Base-by-base conservation (phyloP, 768 basidiomycete species). In the Russula emetica region DNA sequence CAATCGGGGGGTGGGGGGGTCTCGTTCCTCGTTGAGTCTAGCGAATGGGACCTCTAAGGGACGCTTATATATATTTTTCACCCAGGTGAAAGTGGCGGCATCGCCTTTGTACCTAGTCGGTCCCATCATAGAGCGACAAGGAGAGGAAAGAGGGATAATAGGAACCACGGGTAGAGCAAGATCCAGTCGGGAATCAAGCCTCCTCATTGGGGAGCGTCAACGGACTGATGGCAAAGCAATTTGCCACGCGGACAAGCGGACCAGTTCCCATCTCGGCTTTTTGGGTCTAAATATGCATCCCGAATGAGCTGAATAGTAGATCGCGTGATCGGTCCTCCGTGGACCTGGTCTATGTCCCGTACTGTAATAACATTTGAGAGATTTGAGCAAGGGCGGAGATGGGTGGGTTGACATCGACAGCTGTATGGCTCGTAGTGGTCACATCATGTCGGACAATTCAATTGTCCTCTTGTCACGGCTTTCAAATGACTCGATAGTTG, bases 61-160 rank as follows among this genome's bases (percentile, higher is more conserved):
- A 22, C 11, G 1, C 18, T 55, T 60, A 50, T 60, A 64, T 56
- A 58, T 9, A 1, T 22, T 47, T 47, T 47, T 47, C n/a, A 13
- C 24, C 10, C n/a, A 47, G n/a, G 45, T 13, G 22, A 47, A 22
- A 11, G n/a, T 5, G 10, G 45, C 45, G 10, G 45, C 45, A 22
- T n/a, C 45, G 45, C 45, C 45, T n/a, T 5, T 20, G 45, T 47
- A 11, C 45, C 45, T 47, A 9, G 45, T 11, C 1, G 13, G 38
- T 4, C 36, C 44, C 44, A 45, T n/a, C 44, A 22, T n/a, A 22
- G 8, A 18, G 44, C 2, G 11, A 22, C 44, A n/a, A n/a, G 44
- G 45, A 22, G 22, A 9, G 5, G n/a, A 45, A 45, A 45, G 44
- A 2, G 22, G 42, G 45, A 13, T 11, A 47, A 3, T 13, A 22